Evolutionary conservation across 192 early-diverging fungal species (phyloP), one percentile per base, ranked within the genome.

Genomic region (Mortierella hygrophila): DNA sequence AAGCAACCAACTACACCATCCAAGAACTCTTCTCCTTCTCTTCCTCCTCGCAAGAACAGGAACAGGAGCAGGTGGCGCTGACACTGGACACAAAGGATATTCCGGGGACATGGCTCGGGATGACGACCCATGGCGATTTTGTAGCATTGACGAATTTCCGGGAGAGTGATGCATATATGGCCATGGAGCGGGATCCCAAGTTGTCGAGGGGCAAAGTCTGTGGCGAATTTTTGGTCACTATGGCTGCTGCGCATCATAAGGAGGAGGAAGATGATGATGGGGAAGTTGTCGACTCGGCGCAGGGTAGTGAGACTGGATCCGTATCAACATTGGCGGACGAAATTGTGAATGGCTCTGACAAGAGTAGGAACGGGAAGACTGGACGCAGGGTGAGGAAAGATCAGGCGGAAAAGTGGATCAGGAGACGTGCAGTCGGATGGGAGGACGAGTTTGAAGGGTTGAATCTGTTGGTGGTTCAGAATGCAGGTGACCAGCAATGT

Each of bases 41-140:
- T 0, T 4, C 13, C 1, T 68, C 55, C 7, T 40, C 68, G 4
- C 41, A 72, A 41, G 1, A 35, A 7, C 71, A 26, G 1, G 23
- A 42, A 73, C 46, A 73, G 16, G 70, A 78, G 46, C 68, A 63
- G 41, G 23, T 74, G 2, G 72, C 41, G 3, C 47, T 86, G 46
- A 41, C 47, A 0, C 13, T 86, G 26, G 70, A 76, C 9, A 86
- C 84, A 2, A 18, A 86, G 26, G 65, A 81, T 49, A 47, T 86
- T 0, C 79, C 87, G 0, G 91, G 91, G 1, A 92, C 89, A 8
- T 92, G 91, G 91, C 71, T 92, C 15, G 91, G 90, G 4, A 86
- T 92, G 42, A 88, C 89, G 9, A 82, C 75, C 5, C 54, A 87
- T 41, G 91, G 91, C 7, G 79, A 83, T 54, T 88, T 92, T 46